Percentiles rank a stretch among this genome's conserved stretches.
phyloP scores from a whole-genome alignment of 352 stramenopile species.

The Globisporangium cederbergense region DNA sequence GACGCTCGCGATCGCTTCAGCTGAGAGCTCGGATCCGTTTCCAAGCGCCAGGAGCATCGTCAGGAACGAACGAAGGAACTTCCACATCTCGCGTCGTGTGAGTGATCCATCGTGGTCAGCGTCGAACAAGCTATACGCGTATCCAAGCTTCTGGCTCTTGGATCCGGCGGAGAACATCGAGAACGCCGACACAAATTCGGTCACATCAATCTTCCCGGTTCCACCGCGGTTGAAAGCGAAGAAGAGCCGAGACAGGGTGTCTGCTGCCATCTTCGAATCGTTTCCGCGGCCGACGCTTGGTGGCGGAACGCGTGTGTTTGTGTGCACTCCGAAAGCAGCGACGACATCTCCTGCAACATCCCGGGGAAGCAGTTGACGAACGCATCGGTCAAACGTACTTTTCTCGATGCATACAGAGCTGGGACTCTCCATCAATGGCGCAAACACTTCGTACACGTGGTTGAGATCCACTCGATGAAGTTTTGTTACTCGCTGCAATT shows the following conservation, averaged over 20 bases:
- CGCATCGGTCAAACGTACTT: slow-evolving; percentile 71
- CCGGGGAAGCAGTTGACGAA: slow-evolving; percentile 52
- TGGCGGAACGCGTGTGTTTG: slow-evolving; percentile 51
- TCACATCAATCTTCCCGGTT: slow-evolving; percentile 79
- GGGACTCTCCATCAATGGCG: slow-evolving; percentile 57
- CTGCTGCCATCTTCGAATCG: slow-evolving; percentile 76
- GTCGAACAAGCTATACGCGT: slow-evolving; percentile 90
- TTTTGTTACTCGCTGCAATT: slow-evolving; percentile 72
- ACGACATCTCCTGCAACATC: slow-evolving; percentile 53
- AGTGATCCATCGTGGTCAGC: slow-evolving; percentile 87
- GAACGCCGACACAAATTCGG: slow-evolving; percentile 93
- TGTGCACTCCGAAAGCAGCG: slow-evolving; percentile 58
- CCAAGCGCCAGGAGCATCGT: slow-evolving; percentile 93
- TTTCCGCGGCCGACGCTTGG: slow-evolving; percentile 60
- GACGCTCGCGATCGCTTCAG: slow-evolving; percentile 77
- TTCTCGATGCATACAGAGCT: slow-evolving; percentile 71
- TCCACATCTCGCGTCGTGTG: slow-evolving; percentile 89
- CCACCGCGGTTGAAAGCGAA: slow-evolving; percentile 86
- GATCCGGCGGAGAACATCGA: slow-evolving; percentile 92
- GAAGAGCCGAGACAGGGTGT: slow-evolving; percentile 71
- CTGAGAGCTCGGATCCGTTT: slow-evolving; percentile 82
- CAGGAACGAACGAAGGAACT: slow-evolving; percentile 93
- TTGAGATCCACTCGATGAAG: slow-evolving; percentile 69
- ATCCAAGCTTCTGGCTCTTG: slow-evolving; percentile 95
- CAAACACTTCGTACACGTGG: slow-evolving; percentile 68